Evolutionary conservation across 768 basidiomycete species (phyloP).

Genomic region (Strobilomyces confusus): DNA sequence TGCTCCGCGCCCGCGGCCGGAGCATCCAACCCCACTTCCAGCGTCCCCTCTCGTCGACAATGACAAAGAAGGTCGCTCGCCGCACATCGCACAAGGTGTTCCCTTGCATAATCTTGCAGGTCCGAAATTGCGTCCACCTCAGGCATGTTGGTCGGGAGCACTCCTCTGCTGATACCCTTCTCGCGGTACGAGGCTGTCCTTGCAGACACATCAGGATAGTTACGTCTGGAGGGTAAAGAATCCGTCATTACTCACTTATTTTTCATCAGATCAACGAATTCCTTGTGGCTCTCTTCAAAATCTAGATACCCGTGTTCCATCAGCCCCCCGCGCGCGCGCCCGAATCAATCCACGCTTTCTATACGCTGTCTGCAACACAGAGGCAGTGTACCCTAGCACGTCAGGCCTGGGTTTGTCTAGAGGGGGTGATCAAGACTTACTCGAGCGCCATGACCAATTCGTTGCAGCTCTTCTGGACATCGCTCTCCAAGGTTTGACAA

Average conservation of each 20-base stretch:
- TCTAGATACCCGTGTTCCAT: slow-evolving; percentile 65
- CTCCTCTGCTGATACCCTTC: slow-evolving; percentile 64
- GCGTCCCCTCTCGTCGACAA: too few species aligned
- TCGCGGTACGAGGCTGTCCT: slow-evolving; percentile 67
- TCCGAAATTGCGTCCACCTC: too few species aligned
- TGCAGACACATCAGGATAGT: slow-evolving; percentile 39
- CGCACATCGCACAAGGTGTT: too few species aligned
- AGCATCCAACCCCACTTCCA: too few species aligned
- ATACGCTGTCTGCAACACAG: slow-evolving; percentile 55
- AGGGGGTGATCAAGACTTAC: slow-evolving; percentile 40
- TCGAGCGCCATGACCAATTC: slow-evolving; percentile 72
- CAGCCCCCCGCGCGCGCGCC: slow-evolving; percentile 72
- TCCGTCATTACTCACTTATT: slow-evolving; percentile 47
- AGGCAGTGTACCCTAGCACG: slow-evolving; percentile 60
- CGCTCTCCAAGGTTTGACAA: slow-evolving; percentile 71
- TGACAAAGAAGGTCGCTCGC: too few species aligned
- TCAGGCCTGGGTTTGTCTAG: background rate
- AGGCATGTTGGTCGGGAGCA: slow-evolving; percentile 59
- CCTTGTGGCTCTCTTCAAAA: slow-evolving; percentile 62
- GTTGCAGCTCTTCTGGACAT: slow-evolving; percentile 62
- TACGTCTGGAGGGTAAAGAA: background rate
- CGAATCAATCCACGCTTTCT: slow-evolving; percentile 68
- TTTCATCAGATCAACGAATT: slow-evolving; percentile 68
- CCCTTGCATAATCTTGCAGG: too few species aligned
- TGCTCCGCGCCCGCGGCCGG: too few species aligned